These are phyloP conservation scores for Phytophthora ramorum DNA, from an alignment of 352 stramenopile species.

Conservation along the genomic window DNA sequence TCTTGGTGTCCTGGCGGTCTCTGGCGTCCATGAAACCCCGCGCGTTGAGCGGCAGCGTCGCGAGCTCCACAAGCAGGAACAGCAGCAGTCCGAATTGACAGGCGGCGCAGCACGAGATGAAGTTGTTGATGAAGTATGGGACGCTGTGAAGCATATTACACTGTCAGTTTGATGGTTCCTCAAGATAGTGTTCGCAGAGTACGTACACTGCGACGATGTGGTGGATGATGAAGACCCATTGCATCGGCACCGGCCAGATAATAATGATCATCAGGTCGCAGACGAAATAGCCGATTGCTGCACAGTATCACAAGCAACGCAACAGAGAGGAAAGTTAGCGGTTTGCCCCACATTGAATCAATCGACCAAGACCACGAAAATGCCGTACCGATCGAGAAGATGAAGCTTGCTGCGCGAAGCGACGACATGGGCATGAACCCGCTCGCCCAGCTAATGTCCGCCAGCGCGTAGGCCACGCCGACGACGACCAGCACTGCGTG, in stretches of 20 bases:
- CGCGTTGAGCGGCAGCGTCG: conserved; percentile 78
- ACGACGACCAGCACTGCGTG: conserved; percentile 71
- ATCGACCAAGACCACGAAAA: background rate
- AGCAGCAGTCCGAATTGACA: conserved; percentile 80
- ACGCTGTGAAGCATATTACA: conserved; percentile 40
- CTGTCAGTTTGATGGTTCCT: background rate
- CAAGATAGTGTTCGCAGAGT: background rate
- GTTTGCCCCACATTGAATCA: background rate
- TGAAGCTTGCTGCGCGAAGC: conserved; percentile 75
- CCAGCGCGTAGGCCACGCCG: conserved; percentile 70
- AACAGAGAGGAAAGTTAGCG: background rate
- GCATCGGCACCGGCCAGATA: conserved; percentile 77
- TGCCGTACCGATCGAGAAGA: conserved; percentile 78
- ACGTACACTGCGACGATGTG: conserved; percentile 85
- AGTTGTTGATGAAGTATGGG: conserved; percentile 90
- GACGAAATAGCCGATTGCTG: conserved; percentile 83
- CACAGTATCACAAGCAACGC: conserved; percentile 14
- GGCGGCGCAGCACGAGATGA: conserved; percentile 78
- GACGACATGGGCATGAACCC: conserved; percentile 79
- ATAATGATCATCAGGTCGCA: conserved; percentile 86
- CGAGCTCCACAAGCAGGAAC: conserved; percentile 83
- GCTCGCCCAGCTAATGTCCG: conserved; percentile 65
- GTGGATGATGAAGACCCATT: conserved; percentile 81
- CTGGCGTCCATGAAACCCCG: conserved; percentile 80
- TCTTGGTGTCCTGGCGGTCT: conserved; percentile 66